Conservation (phyloP, 768 basidiomycete genomes). For the Hypholoma sublateritium region DNA sequence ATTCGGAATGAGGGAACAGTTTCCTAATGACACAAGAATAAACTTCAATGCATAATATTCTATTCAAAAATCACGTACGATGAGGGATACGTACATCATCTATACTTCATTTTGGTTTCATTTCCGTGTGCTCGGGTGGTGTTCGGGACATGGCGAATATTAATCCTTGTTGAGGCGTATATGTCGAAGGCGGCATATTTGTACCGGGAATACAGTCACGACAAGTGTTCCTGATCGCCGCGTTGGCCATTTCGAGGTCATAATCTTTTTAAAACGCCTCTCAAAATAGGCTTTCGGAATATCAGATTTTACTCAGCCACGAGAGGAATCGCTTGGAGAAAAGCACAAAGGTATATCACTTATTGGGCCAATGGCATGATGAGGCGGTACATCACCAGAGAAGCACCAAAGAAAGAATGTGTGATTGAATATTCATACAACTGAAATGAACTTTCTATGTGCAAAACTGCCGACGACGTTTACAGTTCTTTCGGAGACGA, state of each 20-base stretch:
- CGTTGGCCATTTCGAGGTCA: not conserved
- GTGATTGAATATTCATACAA: conserved; percentile 15
- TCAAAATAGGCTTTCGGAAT: not conserved
- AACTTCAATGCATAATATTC: too few relatives aligned
- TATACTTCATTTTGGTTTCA: not conserved
- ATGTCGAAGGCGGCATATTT: not conserved
- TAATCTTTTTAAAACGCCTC: too few relatives aligned
- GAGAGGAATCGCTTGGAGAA: not conserved
- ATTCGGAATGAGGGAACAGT: too few relatives aligned
- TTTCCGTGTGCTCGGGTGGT: not conserved
- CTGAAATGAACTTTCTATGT: not conserved
- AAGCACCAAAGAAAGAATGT: conserved; percentile 5
- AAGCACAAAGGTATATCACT: not conserved
- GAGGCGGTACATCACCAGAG: conserved; percentile 2
- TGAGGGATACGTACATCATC: too few relatives aligned
- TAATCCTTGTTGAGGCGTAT: not conserved
- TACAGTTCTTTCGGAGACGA: conserved; percentile 21
- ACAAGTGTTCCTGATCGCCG: conserved; percentile 7
- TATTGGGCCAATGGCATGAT: not conserved
- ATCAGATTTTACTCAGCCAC: not conserved
- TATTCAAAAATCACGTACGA: too few relatives aligned
- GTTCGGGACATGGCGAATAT: not conserved
- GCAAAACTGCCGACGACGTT: not conserved
- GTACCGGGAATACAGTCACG: not conserved
- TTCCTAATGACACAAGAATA: too few relatives aligned